Evolutionary conservation across 805 yeast genomes (phyloP).

Genomic region (Candida orba): DNA sequence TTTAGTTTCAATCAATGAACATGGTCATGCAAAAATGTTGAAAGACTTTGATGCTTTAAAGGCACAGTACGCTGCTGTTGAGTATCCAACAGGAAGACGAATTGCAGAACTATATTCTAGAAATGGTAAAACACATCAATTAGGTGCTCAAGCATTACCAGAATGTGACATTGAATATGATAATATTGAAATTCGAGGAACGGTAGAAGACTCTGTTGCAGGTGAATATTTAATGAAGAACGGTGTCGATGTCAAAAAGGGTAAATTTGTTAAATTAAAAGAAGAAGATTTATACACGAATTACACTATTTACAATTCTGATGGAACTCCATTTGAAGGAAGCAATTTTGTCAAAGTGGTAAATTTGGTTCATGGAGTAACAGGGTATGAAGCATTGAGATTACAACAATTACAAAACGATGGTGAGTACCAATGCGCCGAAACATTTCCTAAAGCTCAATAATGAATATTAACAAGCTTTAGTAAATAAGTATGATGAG

Average conservation of each 20-base stretch:
- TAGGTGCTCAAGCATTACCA: slow-evolving; percentile 22
- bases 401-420: slow-evolving; percentile 16
- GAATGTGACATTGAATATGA: slow-evolving; percentile 34
- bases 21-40: slow-evolving; percentile 40
- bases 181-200: slow-evolving; percentile 34
- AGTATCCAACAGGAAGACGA: slow-evolving; percentile 23
- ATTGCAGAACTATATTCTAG: slow-evolving; percentile 19
- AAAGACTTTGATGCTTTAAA: slow-evolving; percentile 53
- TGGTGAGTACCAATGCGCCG: slow-evolving; percentile 13
- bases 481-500: slow-evolving; percentile 1
- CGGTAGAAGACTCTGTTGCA: slow-evolving; percentile 34
- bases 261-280: slow-evolving; percentile 41
- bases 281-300: slow-evolving; percentile 37
- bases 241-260: slow-evolving; percentile 43
- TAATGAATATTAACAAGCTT: slow-evolving; percentile 4
- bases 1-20: slow-evolving; percentile 52
- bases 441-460: not conserved
- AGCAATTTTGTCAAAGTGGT: slow-evolving; percentile 20
- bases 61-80: slow-evolving; percentile 34
- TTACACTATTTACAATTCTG: slow-evolving; percentile 34
- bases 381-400: slow-evolving; percentile 21
- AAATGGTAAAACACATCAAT: slow-evolving; percentile 18
- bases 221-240: slow-evolving; percentile 35
- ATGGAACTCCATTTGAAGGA: slow-evolving; percentile 30
- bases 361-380: slow-evolving; percentile 15